Conservation (phyloP, 495 filamentous ascomycete species). For the Trichoderma orchidacearum region DNA sequence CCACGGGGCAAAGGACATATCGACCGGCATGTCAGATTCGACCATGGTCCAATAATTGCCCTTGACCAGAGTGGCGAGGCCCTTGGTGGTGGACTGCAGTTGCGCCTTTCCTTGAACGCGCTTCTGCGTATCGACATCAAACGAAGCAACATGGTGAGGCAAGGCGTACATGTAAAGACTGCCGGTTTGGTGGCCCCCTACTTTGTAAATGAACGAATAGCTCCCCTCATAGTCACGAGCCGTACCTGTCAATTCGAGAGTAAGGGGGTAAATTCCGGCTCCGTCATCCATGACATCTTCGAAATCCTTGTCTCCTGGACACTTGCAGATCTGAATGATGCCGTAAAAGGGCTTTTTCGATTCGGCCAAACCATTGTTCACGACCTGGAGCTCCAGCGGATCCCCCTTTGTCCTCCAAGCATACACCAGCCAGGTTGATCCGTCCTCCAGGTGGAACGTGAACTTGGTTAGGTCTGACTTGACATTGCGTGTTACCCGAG, state of each 20-base stretch:
- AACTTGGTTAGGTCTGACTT: conserved; percentile 66
- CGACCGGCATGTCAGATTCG: conserved; percentile 56
- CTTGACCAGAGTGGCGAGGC: conserved; percentile 55
- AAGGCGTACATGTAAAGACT: conserved; percentile 76
- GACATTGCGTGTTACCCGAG: conserved; percentile 39
- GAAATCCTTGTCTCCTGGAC: conserved; percentile 28
- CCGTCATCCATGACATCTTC: conserved; percentile 62
- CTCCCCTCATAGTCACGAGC: conserved; percentile 43
- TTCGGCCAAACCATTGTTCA: conserved; percentile 29
- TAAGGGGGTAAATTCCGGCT: conserved; percentile 58
- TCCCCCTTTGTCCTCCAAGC: conserved; percentile 39
- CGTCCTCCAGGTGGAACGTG: conserved; percentile 55
- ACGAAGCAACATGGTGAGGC: conserved; percentile 71
- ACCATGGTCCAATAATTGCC: conserved; percentile 70
- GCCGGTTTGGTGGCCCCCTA: conserved; percentile 42
- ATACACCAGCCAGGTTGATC: conserved; percentile 69
- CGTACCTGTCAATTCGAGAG: conserved; percentile 47
- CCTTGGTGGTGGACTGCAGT: conserved; percentile 79
- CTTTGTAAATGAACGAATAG: conserved; percentile 62
- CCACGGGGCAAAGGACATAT: conserved; percentile 70
- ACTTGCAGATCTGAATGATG: conserved; percentile 70
- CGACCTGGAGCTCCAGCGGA: conserved; percentile 27
- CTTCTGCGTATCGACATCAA: conserved; percentile 41
- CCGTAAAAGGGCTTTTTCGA: conserved; percentile 42
- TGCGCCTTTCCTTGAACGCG: conserved; percentile 27